Evolutionary conservation across 305 asterid species (phyloP).

Genomic region (Lippia alba): DNA sequence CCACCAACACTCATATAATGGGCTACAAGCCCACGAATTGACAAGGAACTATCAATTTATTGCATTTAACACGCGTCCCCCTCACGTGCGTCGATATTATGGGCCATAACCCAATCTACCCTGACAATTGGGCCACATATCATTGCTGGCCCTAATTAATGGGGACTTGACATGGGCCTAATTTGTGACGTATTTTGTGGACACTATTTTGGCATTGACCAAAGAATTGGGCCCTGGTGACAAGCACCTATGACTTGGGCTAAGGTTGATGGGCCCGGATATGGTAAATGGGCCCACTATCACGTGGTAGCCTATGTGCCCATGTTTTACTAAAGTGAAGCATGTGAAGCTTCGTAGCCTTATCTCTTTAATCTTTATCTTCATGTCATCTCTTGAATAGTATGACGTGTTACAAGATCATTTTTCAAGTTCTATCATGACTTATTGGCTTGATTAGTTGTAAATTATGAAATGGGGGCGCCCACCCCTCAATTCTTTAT

Average conservation of each 20-base stretch:
- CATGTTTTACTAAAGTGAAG: conserved; percentile 44
- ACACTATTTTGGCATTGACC: conserved; percentile 33
- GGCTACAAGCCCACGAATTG: conserved; percentile 41
- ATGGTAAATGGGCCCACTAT: too few species aligned
- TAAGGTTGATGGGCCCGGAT: conserved; percentile 35
- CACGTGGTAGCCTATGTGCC: conserved; percentile 40
- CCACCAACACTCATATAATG: conserved; percentile 22
- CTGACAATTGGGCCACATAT: conserved; percentile 39
- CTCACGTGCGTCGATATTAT: conserved; percentile 38
- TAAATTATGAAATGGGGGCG: too few species aligned
- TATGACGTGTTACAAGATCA: conserved; percentile 16
- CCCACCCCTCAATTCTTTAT: too few species aligned
- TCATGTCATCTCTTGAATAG: conserved; percentile 24
- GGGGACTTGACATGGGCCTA: too few species aligned
- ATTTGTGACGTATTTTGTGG: conserved; percentile 28
- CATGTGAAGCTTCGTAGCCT: conserved; percentile 39
- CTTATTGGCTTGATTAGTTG: too few species aligned
- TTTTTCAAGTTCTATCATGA: not conserved
- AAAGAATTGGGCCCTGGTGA: conserved; percentile 26
- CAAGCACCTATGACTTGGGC: conserved; percentile 31
- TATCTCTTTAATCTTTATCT: conserved; percentile 46
- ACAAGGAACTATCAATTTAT: conserved; percentile 43
- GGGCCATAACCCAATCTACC: conserved; percentile 5
- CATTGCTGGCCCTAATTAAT: conserved; percentile 31
- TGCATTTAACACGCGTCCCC: conserved; percentile 31